phyloP scores from a whole-genome alignment of 192 early-diverging fungal genomes.

The Podila epigama region DNA sequence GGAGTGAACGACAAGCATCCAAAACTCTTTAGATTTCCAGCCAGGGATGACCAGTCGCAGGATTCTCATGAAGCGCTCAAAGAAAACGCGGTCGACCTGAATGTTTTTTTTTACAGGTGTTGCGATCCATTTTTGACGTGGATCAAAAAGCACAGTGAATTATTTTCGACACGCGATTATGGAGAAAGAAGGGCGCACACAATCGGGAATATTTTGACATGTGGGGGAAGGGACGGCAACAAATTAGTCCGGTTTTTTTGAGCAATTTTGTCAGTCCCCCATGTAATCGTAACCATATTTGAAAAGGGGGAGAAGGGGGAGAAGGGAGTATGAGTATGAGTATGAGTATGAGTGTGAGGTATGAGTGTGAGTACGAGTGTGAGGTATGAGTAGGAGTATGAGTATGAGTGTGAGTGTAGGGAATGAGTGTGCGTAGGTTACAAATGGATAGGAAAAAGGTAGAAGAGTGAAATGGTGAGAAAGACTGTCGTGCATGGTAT shows the following conservation, averaged over 20 bases:
- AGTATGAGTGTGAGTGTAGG: too few species aligned
- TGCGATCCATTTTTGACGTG: not conserved
- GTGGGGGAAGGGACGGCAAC: not conserved
- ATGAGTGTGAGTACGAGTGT: too few species aligned
- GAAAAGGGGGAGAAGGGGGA: not conserved
- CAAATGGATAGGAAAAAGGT: not conserved
- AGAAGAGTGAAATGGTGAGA: not conserved
- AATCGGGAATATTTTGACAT: not conserved
- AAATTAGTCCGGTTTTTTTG: slow-evolving; percentile 1
- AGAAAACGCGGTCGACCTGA: slow-evolving; percentile 63
- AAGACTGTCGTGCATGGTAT: not conserved
- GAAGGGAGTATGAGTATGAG: too few species aligned
- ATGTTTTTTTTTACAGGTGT: not conserved
- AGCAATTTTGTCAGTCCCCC: not conserved
- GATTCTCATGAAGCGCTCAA: slow-evolving; percentile 68
- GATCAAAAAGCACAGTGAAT: not conserved
- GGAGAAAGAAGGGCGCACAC: too few species aligned
- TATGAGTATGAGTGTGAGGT: too few species aligned
- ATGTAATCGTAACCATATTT: not conserved
- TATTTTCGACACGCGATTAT: too few species aligned
- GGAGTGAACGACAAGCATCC: slow-evolving; percentile 86
- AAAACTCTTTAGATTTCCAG: slow-evolving; percentile 82
- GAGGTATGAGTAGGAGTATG: too few species aligned
- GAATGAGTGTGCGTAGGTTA: too few species aligned
- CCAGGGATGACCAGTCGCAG: slow-evolving; percentile 89